A percentile compares a stretch with the other conserved stretches of the same genome.
Evolutionary conservation across 164 flowering plant species (phyloP).

Genomic region (Aristolochia californica): DNA sequence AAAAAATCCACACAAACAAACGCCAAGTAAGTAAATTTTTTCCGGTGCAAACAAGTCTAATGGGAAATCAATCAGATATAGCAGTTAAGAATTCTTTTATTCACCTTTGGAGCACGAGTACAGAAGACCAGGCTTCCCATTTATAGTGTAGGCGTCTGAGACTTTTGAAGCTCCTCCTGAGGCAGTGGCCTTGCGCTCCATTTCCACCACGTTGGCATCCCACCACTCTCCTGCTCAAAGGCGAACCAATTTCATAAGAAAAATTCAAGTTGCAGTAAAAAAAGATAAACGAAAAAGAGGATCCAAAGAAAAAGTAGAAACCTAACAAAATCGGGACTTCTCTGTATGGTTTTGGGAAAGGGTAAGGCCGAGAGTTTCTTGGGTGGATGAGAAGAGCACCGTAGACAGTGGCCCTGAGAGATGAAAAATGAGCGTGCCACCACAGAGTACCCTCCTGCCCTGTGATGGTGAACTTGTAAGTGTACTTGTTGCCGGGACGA

Average conservation of each 20-base stretch:
- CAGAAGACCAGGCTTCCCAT: conserved; percentile 49
- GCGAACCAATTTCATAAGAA: neutral
- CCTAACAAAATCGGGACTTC: conserved; percentile 52
- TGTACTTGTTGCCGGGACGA: conserved; percentile 46
- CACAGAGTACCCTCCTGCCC: no score
- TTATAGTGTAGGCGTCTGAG: conserved; percentile 65
- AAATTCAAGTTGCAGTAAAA: neutral
- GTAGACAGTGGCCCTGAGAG: conserved; percentile 58
- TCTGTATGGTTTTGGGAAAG: conserved; percentile 52
- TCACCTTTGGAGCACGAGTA: conserved; percentile 46
- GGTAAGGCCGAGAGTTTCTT: no score
- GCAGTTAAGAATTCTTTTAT: neutral
- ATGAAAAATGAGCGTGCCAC: conserved; percentile 66
- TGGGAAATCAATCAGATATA: neutral
- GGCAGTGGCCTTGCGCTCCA: conserved; percentile 23
- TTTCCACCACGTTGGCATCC: conserved; percentile 44
- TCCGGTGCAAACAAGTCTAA: neutral
- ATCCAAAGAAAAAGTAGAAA: neutral
- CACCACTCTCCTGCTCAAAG: conserved; percentile 58
- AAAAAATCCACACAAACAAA: conserved; percentile 15
- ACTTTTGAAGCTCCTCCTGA: conserved; percentile 24
- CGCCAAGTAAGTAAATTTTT: conserved; percentile 5
- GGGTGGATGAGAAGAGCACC: conserved; percentile 68
- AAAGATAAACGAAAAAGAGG: neutral
- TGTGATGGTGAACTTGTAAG: conserved; percentile 65